Base-by-base conservation (phyloP, 2,329 filamentous ascomycete genomes). In the Ceratocystis albifundus region DNA sequence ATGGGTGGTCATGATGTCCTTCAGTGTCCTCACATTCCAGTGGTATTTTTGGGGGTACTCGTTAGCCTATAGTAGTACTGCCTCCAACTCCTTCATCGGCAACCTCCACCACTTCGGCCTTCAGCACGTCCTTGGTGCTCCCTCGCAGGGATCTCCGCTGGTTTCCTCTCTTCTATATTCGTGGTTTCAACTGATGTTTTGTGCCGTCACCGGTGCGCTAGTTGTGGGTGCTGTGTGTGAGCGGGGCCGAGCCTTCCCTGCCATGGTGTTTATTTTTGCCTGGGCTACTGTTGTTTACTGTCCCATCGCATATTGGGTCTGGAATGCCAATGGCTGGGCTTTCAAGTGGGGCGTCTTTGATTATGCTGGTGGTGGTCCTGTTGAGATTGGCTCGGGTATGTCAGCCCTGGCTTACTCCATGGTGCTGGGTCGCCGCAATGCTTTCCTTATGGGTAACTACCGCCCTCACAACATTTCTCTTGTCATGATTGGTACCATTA, bases 21-120 rank as follows among this genome's bases (percentile, higher is more conserved):
- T 88, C 74, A 92, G 89, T 61, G 86, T 97, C 74, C 82, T 96
- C 75, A 88, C 89, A 66, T 96, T 99, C 80, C 94, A 99, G 79
- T 99, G 94, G 94, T 97, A 96, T 74, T 96, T 99, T 76, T 97
- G 94, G 93, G 94, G 94, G 46, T 99, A 96, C 77, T 96, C 93
- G 15, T 81, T 99, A 69, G 92, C 93, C 64, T 96, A 97, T 77
- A 94, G 89, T 73, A 81, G 83, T 55, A 85, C 85, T 15, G 89
- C 87, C 3, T 90, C 84, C 71, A 96, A 89, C 77, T 88, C 89
- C 65, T 97, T 89, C 78, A 97, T 99, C 73, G 94, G 94, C 66
- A 85, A 97, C 75, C 78, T 99, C 66, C 82, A 86, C 71, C 89
- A 95, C 76, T 96, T 97, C 72, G 94, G 91, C 69, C 82, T 99